These are phyloP conservation scores for Eremothecium coryli DNA, from an alignment of 1,139 yeast species.

Conservation along the genomic window DNA sequence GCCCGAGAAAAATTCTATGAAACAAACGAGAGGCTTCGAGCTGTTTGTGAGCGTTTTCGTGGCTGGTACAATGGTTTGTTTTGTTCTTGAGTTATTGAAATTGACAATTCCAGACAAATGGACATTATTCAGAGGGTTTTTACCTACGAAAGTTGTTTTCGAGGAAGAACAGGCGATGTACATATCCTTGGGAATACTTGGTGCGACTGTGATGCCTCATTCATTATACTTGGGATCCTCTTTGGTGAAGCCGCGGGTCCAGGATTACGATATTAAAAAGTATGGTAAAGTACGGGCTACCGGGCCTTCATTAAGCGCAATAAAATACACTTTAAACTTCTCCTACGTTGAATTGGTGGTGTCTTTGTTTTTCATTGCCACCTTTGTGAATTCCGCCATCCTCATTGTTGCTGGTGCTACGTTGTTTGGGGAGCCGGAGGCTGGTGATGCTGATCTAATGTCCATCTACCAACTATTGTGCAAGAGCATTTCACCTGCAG, in stretches of 20 bases:
- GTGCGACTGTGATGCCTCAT: slow-evolving; percentile 98
- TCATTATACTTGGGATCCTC: slow-evolving; percentile 88
- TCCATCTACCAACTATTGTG: slow-evolving; percentile 72
- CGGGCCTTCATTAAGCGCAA: slow-evolving; percentile 64
- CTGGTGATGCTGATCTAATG: slow-evolving; percentile 78
- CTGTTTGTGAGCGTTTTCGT: slow-evolving; percentile 70
- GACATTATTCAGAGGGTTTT: slow-evolving; percentile 59
- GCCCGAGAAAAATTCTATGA: slow-evolving; percentile 62
- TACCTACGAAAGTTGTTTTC: slow-evolving; percentile 66
- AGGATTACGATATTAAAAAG: slow-evolving; percentile 65
- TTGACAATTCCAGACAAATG: slow-evolving; percentile 48
- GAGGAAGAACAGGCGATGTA: slow-evolving; percentile 77
- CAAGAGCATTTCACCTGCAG: slow-evolving; percentile 72
- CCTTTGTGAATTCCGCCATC: slow-evolving; percentile 78
- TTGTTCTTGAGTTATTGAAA: slow-evolving; percentile 66
- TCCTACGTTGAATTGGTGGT: slow-evolving; percentile 69
- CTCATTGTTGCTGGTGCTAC: slow-evolving; percentile 82
- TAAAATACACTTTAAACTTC: slow-evolving; percentile 57
- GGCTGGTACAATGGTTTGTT: slow-evolving; percentile 74
- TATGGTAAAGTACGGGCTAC: slow-evolving; percentile 29
- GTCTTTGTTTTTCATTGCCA: slow-evolving; percentile 68
- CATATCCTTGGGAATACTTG: slow-evolving; percentile 80
- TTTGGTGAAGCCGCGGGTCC: slow-evolving; percentile 78
- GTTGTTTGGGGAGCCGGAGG: slow-evolving; percentile 54
- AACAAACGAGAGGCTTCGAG: slow-evolving; percentile 73